phyloP scores from a whole-genome alignment of 805 yeast species.

The Yarrowia divulgata region DNA sequence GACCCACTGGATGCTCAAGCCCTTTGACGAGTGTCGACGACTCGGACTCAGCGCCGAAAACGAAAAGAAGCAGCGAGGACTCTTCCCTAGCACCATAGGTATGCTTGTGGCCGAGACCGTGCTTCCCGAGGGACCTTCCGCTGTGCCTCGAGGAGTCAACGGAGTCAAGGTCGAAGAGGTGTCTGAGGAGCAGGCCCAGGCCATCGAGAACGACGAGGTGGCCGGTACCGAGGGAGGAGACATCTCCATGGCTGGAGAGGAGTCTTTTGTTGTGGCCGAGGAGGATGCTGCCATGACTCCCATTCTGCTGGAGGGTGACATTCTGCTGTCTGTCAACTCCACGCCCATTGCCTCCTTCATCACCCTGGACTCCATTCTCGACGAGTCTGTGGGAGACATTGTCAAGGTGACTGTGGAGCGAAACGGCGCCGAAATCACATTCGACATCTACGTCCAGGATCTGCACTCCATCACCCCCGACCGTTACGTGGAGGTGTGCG shows the following conservation, averaged over 20 bases:
- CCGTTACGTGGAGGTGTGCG: conserved; percentile 80
- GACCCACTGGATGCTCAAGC: conserved; percentile 84
- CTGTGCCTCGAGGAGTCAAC: conserved; percentile 35
- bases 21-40: conserved; percentile 89
- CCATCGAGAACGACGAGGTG: conserved; percentile 14
- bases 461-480: conserved; percentile 84
- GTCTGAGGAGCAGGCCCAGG: conserved; percentile 14
- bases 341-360: conserved; percentile 71
- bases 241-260: conserved; percentile 34
- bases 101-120: conserved; percentile 82
- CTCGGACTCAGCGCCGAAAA: conserved; percentile 79
- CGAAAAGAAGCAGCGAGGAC: conserved; percentile 70
- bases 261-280: conserved; percentile 33
- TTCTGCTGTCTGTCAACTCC: conserved; percentile 75
- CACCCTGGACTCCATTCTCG: conserved; percentile 83
- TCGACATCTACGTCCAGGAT: conserved; percentile 68
- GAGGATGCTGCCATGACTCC: conserved; percentile 33
- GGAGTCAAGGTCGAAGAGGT: conserved; percentile 56
- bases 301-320: conserved; percentile 75
- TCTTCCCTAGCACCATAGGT: conserved; percentile 79
- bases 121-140: conserved; percentile 84
- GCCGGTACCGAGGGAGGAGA: conserved; percentile 22
- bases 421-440: conserved; percentile 67
- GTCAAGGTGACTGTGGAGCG: conserved; percentile 70
- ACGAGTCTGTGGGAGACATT: conserved; percentile 66